Evolutionary conservation across 2,329 filamentous ascomycete species (phyloP).

Genomic region (Daldinia sp.): DNA sequence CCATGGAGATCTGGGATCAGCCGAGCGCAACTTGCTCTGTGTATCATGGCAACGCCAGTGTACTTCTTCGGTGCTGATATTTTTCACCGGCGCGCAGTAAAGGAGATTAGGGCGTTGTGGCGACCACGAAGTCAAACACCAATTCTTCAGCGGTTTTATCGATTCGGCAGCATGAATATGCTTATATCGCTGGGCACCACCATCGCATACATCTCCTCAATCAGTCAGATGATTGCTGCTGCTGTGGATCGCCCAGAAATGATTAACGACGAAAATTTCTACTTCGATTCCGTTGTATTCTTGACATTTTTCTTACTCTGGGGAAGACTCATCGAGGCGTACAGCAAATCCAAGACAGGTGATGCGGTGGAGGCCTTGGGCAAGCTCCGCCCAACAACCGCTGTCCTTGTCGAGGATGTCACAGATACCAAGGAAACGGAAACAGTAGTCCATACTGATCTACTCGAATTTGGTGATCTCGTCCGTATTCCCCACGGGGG

Average conservation of each 20-base stretch:
- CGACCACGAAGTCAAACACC: constrained; percentile 78
- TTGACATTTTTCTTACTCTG: constrained; percentile 86
- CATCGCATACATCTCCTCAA: constrained; percentile 86
- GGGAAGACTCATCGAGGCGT: constrained; percentile 83
- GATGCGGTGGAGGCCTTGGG: constrained; percentile 85
- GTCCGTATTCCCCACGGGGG: constrained; percentile 82
- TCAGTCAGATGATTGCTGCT: constrained; percentile 80
- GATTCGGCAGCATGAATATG: constrained; percentile 98
- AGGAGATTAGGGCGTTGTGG: constrained; percentile 84
- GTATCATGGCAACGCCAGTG: constrained; percentile 84
- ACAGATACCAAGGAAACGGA: constrained; percentile 55
- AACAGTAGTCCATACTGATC: constrained; percentile 67
- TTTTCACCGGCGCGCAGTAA: constrained; percentile 83
- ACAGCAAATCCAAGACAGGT: constrained; percentile 91
- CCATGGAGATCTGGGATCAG: constrained; percentile 79
- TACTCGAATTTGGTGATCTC: constrained; percentile 79
- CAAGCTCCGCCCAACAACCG: constrained; percentile 81
- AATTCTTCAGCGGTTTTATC: constrained; percentile 80
- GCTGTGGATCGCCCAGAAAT: constrained; percentile 57
- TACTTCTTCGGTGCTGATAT: constrained; percentile 89
- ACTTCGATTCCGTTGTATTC: constrained; percentile 95
- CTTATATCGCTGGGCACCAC: constrained; percentile 89
- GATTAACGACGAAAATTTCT: constrained; percentile 69
- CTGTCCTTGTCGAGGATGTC: constrained; percentile 72
- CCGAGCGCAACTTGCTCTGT: constrained; percentile 81